Base-by-base conservation (phyloP, 441 rosid genomes). In the Brassica hybrid region DNA sequence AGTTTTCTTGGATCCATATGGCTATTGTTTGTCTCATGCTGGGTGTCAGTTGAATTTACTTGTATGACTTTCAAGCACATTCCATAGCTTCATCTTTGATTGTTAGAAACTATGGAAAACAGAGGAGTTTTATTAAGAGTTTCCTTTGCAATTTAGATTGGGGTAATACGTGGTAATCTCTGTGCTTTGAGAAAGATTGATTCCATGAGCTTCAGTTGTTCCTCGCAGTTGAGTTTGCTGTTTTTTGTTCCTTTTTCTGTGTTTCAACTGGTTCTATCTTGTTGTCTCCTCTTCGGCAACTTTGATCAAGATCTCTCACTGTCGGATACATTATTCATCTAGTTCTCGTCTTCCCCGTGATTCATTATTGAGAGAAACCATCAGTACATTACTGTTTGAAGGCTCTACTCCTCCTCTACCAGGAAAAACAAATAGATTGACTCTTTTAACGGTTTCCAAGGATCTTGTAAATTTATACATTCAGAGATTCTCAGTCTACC, bases 121-220 rank as follows among this genome's bases (percentile, higher is more conserved):
- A 41, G 48, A 41, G 1, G 3, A 41, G 48, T 41, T 41, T 41
- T 41, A 41, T 41, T 11, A 41, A 10, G 48, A 41, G 48, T 41
- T 10, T 9, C 45, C 13, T 9, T 41, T 38, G 45, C 45, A 38
- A 38, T 38, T 8, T 38, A 9, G 45, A 38, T 38, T 38, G 43
- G 43, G 43, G 11, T 7, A 36, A 36, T 10, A 3, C 45, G 13
- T 34, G 41, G 41, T 34, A 7, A 34, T 34, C 41, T 34, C 1
- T 34, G 1, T 81, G 83, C 84, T 1, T 76, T 94, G 84, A 77
- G 89, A 68, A 89, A 86, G 89, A 91, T 91, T 21, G 97, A 91
- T 80, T 91, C 97, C 0, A 86, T 95, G 80, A 91, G 93, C 97
- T 57, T 95, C 98, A 0, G 99, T 91, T 64, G 98, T 45, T 34